Conservation (phyloP, 495 filamentous ascomycete genomes). For the Penicillium roqueforti region DNA sequence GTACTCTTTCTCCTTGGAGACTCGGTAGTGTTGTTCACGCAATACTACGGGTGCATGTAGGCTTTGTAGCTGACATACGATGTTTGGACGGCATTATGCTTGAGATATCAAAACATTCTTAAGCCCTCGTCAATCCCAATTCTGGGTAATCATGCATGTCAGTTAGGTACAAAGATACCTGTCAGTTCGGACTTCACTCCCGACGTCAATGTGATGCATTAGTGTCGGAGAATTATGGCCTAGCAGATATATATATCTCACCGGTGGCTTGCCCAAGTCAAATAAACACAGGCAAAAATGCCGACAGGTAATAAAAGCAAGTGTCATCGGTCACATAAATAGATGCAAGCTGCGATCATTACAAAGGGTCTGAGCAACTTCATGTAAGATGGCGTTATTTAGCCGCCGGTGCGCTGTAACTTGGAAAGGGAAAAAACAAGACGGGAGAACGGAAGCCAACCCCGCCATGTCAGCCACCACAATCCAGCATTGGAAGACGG, state of each 20-base stretch:
- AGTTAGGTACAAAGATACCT: no score
- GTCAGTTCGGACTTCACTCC: neutral
- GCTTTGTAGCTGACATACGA: no score
- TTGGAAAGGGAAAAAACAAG: neutral
- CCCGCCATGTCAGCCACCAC: slow-evolving; percentile 5
- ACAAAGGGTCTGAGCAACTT: neutral
- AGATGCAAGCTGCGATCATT: neutral
- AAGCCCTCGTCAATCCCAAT: no score
- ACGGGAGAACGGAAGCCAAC: neutral
- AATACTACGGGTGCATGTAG: no score
- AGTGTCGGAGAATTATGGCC: neutral
- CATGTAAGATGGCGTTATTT: slow-evolving; percentile 13
- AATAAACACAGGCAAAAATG: neutral
- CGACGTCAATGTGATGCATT: neutral
- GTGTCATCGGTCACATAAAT: neutral
- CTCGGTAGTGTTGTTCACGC: no score
- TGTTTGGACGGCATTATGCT: no score
- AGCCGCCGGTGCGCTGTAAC: slow-evolving; percentile 12
- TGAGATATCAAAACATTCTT: no score
- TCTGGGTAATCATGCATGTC: no score
- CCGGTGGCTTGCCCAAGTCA: neutral
- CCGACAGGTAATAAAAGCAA: neutral
- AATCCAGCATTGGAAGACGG: neutral
- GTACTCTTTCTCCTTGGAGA: no score
- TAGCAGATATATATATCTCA: slow-evolving; percentile 1